Percentiles rank a stretch among this genome's conserved stretches.
These are phyloP conservation scores for Nigrospora sphaerica DNA, from an alignment of 2,329 filamentous ascomycete species.

Conservation along the genomic window DNA sequence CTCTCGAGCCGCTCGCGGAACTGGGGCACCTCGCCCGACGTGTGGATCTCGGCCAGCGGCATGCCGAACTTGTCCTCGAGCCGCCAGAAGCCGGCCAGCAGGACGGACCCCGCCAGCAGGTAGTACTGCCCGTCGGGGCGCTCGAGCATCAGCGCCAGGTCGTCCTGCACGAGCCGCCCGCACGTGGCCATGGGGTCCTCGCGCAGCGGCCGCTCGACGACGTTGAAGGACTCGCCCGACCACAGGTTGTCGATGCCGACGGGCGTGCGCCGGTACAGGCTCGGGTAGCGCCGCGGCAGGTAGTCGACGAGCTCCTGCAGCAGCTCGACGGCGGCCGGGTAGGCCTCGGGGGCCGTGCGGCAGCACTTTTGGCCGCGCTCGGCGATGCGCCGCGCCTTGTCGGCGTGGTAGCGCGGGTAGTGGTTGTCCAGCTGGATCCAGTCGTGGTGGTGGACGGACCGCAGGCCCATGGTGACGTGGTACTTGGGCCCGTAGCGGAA, in stretches of 20 bases:
- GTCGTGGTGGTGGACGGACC: slow-evolving; percentile 61
- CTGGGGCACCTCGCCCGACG: slow-evolving; percentile 57
- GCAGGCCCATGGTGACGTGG: slow-evolving; percentile 69
- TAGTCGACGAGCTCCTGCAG: slow-evolving; percentile 67
- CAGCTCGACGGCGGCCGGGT: slow-evolving; percentile 66
- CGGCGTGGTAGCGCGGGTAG: slow-evolving; percentile 63
- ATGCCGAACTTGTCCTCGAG: slow-evolving; percentile 76
- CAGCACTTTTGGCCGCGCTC: slow-evolving; percentile 63
- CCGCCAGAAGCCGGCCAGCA: slow-evolving; percentile 79
- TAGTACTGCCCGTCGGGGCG: slow-evolving; percentile 71
- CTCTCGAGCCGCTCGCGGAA: slow-evolving; percentile 25
- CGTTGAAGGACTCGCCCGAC: slow-evolving; percentile 67
- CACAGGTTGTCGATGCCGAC: slow-evolving; percentile 63
- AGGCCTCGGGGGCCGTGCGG: slow-evolving; percentile 61
- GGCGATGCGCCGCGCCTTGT: slow-evolving; percentile 61
- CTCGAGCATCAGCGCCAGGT: slow-evolving; percentile 80
- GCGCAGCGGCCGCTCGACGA: slow-evolving; percentile 51
- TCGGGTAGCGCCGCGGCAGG: slow-evolving; percentile 68
- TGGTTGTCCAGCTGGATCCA: slow-evolving; percentile 86
- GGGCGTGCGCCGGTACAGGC: slow-evolving; percentile 55
- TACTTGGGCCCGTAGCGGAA: slow-evolving; percentile 74
- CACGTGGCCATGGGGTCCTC: slow-evolving; percentile 76
- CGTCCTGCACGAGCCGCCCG: slow-evolving; percentile 70
- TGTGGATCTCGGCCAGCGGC: slow-evolving; percentile 73
- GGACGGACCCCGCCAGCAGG: slow-evolving; percentile 66